Evolutionary conservation across 148 eudicot species (phyloP).

Genomic region (Fagopyrum tataricum): DNA sequence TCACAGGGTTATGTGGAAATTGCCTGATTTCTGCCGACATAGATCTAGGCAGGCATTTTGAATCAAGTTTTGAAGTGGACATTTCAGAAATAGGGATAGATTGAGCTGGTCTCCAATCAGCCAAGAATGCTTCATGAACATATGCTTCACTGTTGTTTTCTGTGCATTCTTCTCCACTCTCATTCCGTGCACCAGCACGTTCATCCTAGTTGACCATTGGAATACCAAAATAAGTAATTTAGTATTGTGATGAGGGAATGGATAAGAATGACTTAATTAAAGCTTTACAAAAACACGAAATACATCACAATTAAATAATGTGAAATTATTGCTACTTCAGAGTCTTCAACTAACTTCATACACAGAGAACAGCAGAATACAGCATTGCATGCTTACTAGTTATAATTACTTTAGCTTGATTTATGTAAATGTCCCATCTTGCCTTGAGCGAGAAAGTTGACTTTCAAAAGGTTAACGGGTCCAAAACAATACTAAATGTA

Average conservation of each 20-base stretch:
- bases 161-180: conserved; percentile 50
- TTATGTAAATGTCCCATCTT: not conserved
- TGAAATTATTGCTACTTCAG: not conserved
- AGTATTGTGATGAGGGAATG: not conserved
- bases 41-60: conserved; percentile 16
- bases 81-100: conserved; percentile 20
- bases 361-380: not conserved
- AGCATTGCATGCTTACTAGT: not conserved
- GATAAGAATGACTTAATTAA: not conserved
- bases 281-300: not conserved
- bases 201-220: conserved; percentile 43
- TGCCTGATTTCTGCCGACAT: conserved; percentile 17
- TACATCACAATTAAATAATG: not conserved
- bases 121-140: conserved; percentile 92
- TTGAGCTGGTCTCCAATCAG: conserved; percentile 75
- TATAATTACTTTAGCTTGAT: not conserved
- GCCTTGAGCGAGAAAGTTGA: not conserved
- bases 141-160: conserved; percentile 72
- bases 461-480: not conserved
- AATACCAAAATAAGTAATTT: conserved; percentile 7
- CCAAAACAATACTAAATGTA: not conserved
- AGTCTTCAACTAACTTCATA: not conserved
- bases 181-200: conserved; percentile 40
- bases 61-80: conserved; percentile 18
- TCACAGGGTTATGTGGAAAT: conserved; percentile 22